phyloP scores from a whole-genome alignment of 1,284 basidiomycete genomes.

The Coniophora puteana region DNA sequence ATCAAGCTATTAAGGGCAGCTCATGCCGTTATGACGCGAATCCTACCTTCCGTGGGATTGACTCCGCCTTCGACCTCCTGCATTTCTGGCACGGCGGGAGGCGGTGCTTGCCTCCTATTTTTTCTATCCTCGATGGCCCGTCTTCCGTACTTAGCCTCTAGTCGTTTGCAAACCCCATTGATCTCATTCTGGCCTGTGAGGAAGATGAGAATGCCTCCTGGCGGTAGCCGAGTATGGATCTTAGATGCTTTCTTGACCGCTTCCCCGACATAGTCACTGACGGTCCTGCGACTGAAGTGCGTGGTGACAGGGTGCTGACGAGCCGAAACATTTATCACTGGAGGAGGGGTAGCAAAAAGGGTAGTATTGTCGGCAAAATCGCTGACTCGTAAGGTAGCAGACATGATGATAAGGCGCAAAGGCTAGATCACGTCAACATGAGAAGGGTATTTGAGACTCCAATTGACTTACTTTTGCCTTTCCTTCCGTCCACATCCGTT shows the following conservation, averaged over 20 bases:
- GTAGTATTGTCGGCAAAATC: conserved; percentile 90
- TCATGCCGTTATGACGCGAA: not conserved
- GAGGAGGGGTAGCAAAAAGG: conserved; percentile 83
- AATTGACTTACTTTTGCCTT: conserved; percentile 54
- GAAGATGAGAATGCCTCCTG: conserved; percentile 95
- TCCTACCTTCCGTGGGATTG: conserved; percentile 21
- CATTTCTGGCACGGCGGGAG: not conserved
- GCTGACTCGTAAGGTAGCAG: conserved; percentile 90
- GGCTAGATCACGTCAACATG: conserved; percentile 49
- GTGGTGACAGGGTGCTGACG: conserved; percentile 95
- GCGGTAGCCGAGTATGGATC: conserved; percentile 89
- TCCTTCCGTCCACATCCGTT: conserved; percentile 81
- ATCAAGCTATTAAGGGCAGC: conserved; percentile 17
- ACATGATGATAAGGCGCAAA: conserved; percentile 96
- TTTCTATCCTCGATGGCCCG: conserved; percentile 57
- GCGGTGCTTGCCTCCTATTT: conserved; percentile 31
- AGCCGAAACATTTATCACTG: conserved; percentile 85
- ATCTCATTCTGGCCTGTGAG: conserved; percentile 99
- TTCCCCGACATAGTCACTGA: conserved; percentile 86
- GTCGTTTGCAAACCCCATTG: conserved; percentile 78
- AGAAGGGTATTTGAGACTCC: not conserved
- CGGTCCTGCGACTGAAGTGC: conserved; percentile 89
- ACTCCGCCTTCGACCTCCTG: conserved; percentile 4
- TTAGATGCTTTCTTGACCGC: conserved; percentile 89
- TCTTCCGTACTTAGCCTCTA: conserved; percentile 77